A percentile compares a stretch with the other conserved stretches of the same genome.
phyloP scores from a whole-genome alignment of 495 filamentous ascomycete species.

The Cercophora samala region DNA sequence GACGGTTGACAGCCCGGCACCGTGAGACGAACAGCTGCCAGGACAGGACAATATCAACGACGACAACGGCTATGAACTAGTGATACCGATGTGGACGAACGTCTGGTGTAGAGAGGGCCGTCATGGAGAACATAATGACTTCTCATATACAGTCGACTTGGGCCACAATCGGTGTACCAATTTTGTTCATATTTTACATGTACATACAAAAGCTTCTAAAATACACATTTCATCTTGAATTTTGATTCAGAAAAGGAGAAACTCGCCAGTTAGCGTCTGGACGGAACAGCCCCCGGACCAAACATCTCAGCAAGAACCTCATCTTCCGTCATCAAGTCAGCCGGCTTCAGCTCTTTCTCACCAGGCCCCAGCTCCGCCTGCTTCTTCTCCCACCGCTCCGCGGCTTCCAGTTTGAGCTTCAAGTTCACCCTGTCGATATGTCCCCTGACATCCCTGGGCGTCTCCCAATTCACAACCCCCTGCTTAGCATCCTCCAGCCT shows the following conservation, averaged over 20 bases:
- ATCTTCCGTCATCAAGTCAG: slow-evolving; percentile 12
- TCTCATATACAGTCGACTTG: too few species aligned
- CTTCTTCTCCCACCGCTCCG: not conserved
- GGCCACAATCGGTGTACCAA: not conserved
- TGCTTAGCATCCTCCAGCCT: slow-evolving; percentile 58
- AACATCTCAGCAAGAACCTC: slow-evolving; percentile 2
- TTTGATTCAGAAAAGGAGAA: not conserved
- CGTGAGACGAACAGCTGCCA: not conserved
- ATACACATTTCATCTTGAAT: not conserved
- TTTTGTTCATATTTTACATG: not conserved
- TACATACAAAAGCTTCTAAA: not conserved
- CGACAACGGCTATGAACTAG: not conserved
- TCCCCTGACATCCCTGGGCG: slow-evolving; percentile 37
- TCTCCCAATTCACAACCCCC: slow-evolving; percentile 58
- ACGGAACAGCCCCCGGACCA: not conserved
- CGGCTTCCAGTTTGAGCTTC: not conserved
- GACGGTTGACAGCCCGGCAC: not conserved
- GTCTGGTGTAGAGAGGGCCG: too few species aligned
- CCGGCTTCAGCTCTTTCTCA: slow-evolving; percentile 4
- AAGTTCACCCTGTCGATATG: slow-evolving; percentile 25
- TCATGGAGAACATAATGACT: too few species aligned
- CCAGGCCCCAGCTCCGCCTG: not conserved
- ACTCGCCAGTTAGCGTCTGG: not conserved
- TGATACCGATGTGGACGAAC: not conserved
- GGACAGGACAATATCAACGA: not conserved